Evolutionary conservation across 2,329 filamentous ascomycete genomes (phyloP), one percentile per base, ranked within the genome.

Genomic region (Coniella lustricola): DNA sequence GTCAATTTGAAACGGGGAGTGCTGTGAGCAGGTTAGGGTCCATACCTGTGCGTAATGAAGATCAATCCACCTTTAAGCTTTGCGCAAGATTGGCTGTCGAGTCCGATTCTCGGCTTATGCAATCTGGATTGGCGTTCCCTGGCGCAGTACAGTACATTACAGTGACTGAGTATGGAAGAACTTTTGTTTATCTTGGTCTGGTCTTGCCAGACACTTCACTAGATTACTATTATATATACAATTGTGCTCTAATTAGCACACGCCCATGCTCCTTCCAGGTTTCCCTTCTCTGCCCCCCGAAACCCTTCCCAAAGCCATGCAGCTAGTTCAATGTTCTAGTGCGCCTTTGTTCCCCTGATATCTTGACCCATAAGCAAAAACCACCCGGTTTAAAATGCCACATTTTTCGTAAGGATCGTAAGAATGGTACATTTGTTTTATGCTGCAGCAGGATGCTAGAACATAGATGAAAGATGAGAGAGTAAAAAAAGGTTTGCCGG

Each of bases 341-440:
- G 49, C 42, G n/a, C n/a, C n/a, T n/a, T n/a, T 42, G 21, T 18
- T 39, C 37, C 43, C 31, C 29, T 41, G 42, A 21, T 46, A 49
- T 52, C 40, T 44, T 35, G 29, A 41, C 17, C n/a, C 37, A 35
- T 16, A 29, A 34, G 43, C 38, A 38, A 38, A 55, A 54, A 51
- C 49, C n/a, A n/a, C n/a, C 55, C 51, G 55, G 57, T 55, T 51
- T 59, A 56, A 60, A 63, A 39, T 62, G 57, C 60, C 63, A 49
- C 48, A 49, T 34, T 58, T 63, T 67, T 74, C 70, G 68, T 74
- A 76, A 77, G 72, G 74, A 78, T 76, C 74, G 75, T 77, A 71
- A 75, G 72, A 76, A 77, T 69, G 63, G 64, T 66, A 75, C 56
- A 53, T 50, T n/a, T n/a, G n/a, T n/a, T 45, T 42, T 47, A 47